phyloP scores from a whole-genome alignment of 1,284 basidiomycete species.

The Athelia sp. region DNA sequence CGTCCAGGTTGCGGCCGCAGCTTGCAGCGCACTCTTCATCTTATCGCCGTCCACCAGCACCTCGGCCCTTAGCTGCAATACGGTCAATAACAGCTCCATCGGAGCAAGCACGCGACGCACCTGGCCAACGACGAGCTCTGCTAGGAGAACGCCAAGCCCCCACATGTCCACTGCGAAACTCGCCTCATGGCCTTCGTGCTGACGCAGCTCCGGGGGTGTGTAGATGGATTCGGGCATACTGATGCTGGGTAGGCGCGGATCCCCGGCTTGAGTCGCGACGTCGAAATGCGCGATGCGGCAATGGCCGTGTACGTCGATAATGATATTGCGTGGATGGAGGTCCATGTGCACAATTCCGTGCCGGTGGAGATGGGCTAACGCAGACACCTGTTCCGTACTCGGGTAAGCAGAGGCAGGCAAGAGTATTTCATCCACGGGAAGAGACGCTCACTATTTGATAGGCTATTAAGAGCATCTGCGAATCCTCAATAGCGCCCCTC shows the following conservation, averaged over 20 bases:
- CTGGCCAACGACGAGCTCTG: neutral
- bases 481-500: neutral
- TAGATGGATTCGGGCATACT: too few species aligned
- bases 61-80: too few species aligned
- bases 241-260: too few species aligned
- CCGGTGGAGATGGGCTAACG: neutral
- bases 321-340: neutral
- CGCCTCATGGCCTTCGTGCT: too few species aligned
- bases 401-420: neutral
- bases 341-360: neutral
- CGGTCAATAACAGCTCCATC: too few species aligned
- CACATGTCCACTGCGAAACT: neutral
- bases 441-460: neutral
- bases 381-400: neutral
- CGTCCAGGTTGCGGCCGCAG: too few species aligned
- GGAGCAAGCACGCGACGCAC: neutral
- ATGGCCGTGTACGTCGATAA: neutral
- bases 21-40: too few species aligned
- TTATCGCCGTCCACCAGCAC: too few species aligned
- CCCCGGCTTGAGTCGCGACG: too few species aligned
- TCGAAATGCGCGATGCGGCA: too few species aligned
- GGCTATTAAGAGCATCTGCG: neutral
- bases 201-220: too few species aligned
- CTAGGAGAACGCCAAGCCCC: neutral
- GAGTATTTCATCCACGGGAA: too few species aligned